Conservation (phyloP, 169 alveolate genomes). For the Plasmodium coatneyi region DNA sequence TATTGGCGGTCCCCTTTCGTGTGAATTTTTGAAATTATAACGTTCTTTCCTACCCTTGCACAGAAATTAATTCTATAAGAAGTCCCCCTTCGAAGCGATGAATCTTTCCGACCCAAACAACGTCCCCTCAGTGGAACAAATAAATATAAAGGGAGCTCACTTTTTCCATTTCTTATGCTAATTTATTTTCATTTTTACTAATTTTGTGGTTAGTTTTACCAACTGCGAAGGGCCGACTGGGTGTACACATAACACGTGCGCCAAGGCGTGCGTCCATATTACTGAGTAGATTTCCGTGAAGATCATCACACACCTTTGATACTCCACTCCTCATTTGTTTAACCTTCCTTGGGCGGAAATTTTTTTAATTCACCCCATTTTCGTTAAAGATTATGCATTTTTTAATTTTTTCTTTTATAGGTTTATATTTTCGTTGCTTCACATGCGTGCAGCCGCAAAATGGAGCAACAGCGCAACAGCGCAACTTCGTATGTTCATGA, state of each 20-base stretch:
- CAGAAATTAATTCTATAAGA: background rate
- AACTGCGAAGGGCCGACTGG: background rate
- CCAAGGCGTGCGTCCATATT: background rate
- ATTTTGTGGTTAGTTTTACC: background rate
- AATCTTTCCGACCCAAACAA: background rate
- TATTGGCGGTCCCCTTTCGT: background rate
- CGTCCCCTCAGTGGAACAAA: background rate
- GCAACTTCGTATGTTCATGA: background rate
- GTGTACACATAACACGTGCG: background rate
- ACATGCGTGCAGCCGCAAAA: background rate
- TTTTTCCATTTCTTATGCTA: background rate
- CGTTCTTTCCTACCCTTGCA: background rate
- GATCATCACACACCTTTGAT: background rate
- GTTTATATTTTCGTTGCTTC: background rate
- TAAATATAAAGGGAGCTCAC: background rate
- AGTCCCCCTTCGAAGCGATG: background rate
- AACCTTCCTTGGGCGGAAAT: background rate
- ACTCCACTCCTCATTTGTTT: background rate
- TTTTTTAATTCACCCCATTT: background rate
- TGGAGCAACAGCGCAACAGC: background rate
- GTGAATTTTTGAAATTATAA: background rate
- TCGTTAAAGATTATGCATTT: background rate
- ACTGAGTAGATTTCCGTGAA: background rate
- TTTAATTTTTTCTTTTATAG: background rate
- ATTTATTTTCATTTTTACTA: background rate